phyloP scores from a whole-genome alignment of 106 monocot species.

The Dendrobium catenatum region DNA sequence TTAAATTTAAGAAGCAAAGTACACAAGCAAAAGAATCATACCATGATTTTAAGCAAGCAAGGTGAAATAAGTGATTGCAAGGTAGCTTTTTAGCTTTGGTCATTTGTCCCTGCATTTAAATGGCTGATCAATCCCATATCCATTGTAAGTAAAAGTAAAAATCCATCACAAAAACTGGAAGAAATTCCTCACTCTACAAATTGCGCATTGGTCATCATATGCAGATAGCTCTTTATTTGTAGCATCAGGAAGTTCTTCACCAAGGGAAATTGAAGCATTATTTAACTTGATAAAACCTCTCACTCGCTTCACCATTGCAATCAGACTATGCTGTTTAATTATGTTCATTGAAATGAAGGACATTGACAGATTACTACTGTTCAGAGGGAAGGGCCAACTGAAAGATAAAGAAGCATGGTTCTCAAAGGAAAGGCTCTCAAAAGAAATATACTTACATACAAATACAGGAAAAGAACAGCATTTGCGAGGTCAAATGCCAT shows the following conservation, averaged over 20 bases:
- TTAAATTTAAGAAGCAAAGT: background rate
- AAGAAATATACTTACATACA: conserved; percentile 50
- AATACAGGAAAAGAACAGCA: conserved; percentile 71
- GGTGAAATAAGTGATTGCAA: conserved; percentile 93
- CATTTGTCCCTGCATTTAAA: conserved; percentile 74
- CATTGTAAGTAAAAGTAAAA: background rate
- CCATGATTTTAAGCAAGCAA: conserved; percentile 89
- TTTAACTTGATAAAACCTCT: conserved; percentile 61
- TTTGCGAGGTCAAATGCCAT: conserved; percentile 76
- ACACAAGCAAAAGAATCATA: conserved; percentile 19
- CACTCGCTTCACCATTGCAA: conserved; percentile 57
- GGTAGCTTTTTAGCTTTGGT: conserved; percentile 81
- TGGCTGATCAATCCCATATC: background rate
- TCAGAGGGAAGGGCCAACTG: too few relatives aligned
- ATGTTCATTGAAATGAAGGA: background rate
- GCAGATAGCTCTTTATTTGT: conserved; percentile 69
- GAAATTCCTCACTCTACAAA: conserved; percentile 65
- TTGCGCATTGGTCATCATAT: conserved; percentile 92
- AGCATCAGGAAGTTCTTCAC: conserved; percentile 83
- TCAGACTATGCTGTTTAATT: conserved; percentile 44
- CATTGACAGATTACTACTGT: too few relatives aligned
- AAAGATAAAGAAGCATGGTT: background rate
- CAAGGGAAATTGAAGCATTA: conserved; percentile 67
- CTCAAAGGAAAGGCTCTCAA: background rate
- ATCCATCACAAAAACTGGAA: background rate